Evolutionary conservation across 116 monocot genomes (phyloP).

Genomic region (Posidonia oceanica): DNA sequence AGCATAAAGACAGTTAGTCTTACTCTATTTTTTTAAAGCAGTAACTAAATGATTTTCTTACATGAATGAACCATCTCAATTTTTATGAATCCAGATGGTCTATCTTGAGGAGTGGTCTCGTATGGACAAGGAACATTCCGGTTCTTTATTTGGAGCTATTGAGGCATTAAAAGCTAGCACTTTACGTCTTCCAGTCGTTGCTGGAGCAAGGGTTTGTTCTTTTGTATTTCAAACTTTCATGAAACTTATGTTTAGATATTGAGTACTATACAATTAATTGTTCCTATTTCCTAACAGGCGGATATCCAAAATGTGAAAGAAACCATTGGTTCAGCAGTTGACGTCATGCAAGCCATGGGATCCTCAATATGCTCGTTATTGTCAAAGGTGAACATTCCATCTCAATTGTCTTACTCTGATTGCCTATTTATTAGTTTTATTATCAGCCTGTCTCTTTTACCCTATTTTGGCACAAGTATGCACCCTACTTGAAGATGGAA

Average conservation of each 20-base stretch:
- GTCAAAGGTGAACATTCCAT: conserved; percentile 32
- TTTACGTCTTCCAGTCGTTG: conserved; percentile 63
- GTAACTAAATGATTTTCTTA: too few relatives aligned
- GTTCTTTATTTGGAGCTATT: conserved; percentile 52
- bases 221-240: neutral
- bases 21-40: too few relatives aligned
- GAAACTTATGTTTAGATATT: neutral
- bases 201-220: conserved; percentile 54
- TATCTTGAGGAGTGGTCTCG: conserved; percentile 53
- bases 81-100: conserved; percentile 29
- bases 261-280: neutral
- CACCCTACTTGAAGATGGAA: too few relatives aligned
- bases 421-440: too few relatives aligned
- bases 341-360: conserved; percentile 78
- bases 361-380: conserved; percentile 51
- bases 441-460: too few relatives aligned
- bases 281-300: conserved; percentile 26
- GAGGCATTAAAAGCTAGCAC: conserved; percentile 68
- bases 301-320: conserved; percentile 56
- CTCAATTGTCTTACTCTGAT: neutral
- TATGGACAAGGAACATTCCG: conserved; percentile 48
- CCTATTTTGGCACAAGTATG: too few relatives aligned
- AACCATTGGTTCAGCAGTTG: conserved; percentile 73
- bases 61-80: neutral
- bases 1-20: too few relatives aligned